Conservation (phyloP, 129 eudicot species). For the Sambucus nigra region DNA sequence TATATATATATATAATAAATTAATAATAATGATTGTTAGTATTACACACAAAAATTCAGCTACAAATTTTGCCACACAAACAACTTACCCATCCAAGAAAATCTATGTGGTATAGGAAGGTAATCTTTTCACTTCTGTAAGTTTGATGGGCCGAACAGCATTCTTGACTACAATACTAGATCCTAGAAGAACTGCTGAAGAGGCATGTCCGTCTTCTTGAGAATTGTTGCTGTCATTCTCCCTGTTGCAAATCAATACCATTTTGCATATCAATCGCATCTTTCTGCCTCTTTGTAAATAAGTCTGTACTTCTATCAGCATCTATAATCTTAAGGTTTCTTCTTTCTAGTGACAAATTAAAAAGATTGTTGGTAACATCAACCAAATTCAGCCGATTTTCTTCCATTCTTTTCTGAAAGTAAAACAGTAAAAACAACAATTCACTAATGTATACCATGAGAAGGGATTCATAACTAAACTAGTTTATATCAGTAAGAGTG, state of each 20-base stretch:
- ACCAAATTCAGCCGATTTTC: slow-evolving; percentile 55
- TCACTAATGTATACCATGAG: not conserved
- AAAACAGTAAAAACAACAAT: slow-evolving; percentile 5
- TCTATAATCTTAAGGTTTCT: slow-evolving; percentile 27
- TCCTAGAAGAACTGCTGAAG: slow-evolving; percentile 89
- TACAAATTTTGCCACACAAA: too few relatives aligned
- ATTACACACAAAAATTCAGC: too few relatives aligned
- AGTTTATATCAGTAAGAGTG: slow-evolving; percentile 15
- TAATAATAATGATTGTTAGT: too few relatives aligned
- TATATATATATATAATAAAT: too few relatives aligned
- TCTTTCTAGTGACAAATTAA: slow-evolving; percentile 54
- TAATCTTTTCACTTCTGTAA: slow-evolving; percentile 55
- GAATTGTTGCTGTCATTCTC: slow-evolving; percentile 53
- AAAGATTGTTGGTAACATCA: slow-evolving; percentile 50
- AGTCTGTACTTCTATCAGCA: slow-evolving; percentile 27
- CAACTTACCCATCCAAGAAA: slow-evolving; percentile 79
- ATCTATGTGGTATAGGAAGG: slow-evolving; percentile 87
- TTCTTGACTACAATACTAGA: slow-evolving; percentile 79
- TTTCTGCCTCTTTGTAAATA: slow-evolving; percentile 68
- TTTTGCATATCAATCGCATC: slow-evolving; percentile 86
- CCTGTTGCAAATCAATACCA: slow-evolving; percentile 48
- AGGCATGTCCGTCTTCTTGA: slow-evolving; percentile 67
- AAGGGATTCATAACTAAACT: not conserved
- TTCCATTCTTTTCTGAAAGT: slow-evolving; percentile 60
- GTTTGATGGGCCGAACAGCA: slow-evolving; percentile 81